A percentile compares a stretch with the other conserved stretches of the same genome.
These are phyloP conservation scores for Suillus clintonianus DNA, from an alignment of 768 basidiomycete genomes.

Conservation along the genomic window DNA sequence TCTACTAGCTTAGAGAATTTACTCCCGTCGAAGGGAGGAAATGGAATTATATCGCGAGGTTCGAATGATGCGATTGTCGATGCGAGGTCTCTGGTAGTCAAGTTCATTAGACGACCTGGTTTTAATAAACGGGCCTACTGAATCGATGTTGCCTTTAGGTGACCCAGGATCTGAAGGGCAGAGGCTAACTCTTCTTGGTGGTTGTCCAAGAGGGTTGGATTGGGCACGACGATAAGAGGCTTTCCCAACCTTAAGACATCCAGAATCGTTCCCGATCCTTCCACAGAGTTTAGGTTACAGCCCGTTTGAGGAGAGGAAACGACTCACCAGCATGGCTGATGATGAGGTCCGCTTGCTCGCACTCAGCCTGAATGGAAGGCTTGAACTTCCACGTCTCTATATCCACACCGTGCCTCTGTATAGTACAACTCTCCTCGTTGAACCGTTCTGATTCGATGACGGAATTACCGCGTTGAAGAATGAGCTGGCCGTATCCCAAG, in stretches of 20 bases:
- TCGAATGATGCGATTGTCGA: conserved; percentile 54
- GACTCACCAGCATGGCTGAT: conserved; percentile 90
- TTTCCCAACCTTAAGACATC: conserved; percentile 78
- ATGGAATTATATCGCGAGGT: conserved; percentile 46
- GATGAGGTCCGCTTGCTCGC: conserved; percentile 69
- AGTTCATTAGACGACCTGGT: conserved; percentile 10
- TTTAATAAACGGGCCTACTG: conserved; percentile 44
- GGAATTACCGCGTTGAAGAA: conserved; percentile 82
- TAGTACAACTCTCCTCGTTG: conserved; percentile 21
- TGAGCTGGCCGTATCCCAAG: conserved; percentile 59
- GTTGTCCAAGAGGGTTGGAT: conserved; percentile 85
- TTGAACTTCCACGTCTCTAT: conserved; percentile 78
- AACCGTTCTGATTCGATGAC: conserved; percentile 36
- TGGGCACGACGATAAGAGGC: conserved; percentile 86
- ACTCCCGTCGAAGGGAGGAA: conserved; percentile 69
- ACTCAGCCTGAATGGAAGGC: conserved; percentile 66
- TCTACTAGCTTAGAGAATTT: conserved; percentile 71
- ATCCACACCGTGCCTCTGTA: conserved; percentile 43
- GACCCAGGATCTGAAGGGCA: conserved; percentile 56
- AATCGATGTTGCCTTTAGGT: conserved; percentile 59
- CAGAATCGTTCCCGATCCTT: conserved; percentile 94
- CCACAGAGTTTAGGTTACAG: conserved; percentile 1
- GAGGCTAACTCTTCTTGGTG: conserved; percentile 90
- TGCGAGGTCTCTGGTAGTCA: conserved; percentile 50
- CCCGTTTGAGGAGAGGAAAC: neutral